Evolutionary conservation across 768 basidiomycete genomes (phyloP), one percentile per base, ranked within the genome.

Genomic region (Lentinula edodes): DNA sequence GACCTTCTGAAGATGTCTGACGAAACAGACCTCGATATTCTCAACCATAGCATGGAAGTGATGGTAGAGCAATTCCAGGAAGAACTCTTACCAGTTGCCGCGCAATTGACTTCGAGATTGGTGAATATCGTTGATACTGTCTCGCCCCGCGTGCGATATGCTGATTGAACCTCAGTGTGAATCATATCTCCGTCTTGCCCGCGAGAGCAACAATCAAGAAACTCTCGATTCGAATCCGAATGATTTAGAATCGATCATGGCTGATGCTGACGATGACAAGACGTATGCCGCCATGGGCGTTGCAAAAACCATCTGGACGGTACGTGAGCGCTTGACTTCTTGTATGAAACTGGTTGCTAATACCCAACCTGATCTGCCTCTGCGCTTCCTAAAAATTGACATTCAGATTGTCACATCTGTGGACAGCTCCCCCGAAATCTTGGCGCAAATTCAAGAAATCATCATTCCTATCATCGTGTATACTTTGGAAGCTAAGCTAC

Each of bases 1-100:
- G 91, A 90, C 70, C 77, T 95, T n/a, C 81, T 95, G 66, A 92
- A 91, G 71, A 80, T 96, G 48, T 86, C 90, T n/a, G 90, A 94
- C 70, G 91, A 95, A 73, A 93, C 91, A 50, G 93, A 95, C 70
- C 76, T 96, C 48, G 93, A 95, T 70, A 81, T 91, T 52, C 78
- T 95, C 60, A 93, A 91, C 68, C 79, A 77, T 63, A 84, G 88
- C 67, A 92, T 93, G 88, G 90, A 93, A 67, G 83, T 85, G 28
- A 88, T 95, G 84, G 93, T 95, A 15, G 86, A 92, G 65, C 83
- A 83, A 45, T 96, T 91, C 83, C 87, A 90, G 68, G 84, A 84
- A 4, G 90, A 95, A 76, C 77, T 96, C 5, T 76, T 93, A 4
- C 93, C 93, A 5, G 93, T 95, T 45, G 90, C 92, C 15, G 86